Evolutionary conservation across 208 protist species (phyloP).

Genomic region (Leishmania guyanensis): DNA sequence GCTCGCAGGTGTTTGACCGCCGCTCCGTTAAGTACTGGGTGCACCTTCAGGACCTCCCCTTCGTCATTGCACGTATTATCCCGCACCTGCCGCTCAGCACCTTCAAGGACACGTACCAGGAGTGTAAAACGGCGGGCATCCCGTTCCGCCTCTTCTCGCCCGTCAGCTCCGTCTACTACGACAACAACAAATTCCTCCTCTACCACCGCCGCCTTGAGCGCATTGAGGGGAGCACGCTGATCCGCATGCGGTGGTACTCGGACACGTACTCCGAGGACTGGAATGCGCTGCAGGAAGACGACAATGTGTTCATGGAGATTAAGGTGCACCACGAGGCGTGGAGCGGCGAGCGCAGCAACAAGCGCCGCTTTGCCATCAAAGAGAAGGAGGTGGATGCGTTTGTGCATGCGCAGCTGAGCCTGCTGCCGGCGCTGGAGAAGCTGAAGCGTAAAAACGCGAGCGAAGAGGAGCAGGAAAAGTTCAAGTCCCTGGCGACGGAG

Average conservation of each 20-base stretch:
- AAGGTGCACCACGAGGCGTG: slow-evolving; percentile 91
- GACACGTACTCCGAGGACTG: slow-evolving; percentile 77
- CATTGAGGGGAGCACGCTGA: slow-evolving; percentile 82
- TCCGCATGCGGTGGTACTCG: slow-evolving; percentile 90
- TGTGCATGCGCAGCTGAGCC: slow-evolving; percentile 68
- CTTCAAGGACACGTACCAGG: slow-evolving; percentile 83
- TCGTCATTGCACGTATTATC: slow-evolving; percentile 90
- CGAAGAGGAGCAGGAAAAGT: slow-evolving; percentile 67
- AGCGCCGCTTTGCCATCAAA: slow-evolving; percentile 84
- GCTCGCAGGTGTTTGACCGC: slow-evolving; percentile 88
- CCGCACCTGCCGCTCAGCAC: slow-evolving; percentile 85
- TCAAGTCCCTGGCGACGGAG: slow-evolving; percentile 82
- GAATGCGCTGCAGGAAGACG: slow-evolving; percentile 58
- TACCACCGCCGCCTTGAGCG: slow-evolving; percentile 87
- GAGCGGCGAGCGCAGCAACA: slow-evolving; percentile 89
- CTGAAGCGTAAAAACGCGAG: slow-evolving; percentile 75
- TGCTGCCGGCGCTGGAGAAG: slow-evolving; percentile 74
- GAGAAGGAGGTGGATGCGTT: slow-evolving; percentile 83
- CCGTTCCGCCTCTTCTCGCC: slow-evolving; percentile 78
- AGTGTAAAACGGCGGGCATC: slow-evolving; percentile 50
- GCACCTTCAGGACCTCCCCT: slow-evolving; percentile 84
- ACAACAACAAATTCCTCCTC: slow-evolving; percentile 87
- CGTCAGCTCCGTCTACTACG: slow-evolving; percentile 89
- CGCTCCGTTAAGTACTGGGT: slow-evolving; percentile 91
- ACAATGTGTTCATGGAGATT: slow-evolving; percentile 91